Conservation (phyloP, 2,329 filamentous ascomycete species). For the Aspergillus tanneri region DNA sequence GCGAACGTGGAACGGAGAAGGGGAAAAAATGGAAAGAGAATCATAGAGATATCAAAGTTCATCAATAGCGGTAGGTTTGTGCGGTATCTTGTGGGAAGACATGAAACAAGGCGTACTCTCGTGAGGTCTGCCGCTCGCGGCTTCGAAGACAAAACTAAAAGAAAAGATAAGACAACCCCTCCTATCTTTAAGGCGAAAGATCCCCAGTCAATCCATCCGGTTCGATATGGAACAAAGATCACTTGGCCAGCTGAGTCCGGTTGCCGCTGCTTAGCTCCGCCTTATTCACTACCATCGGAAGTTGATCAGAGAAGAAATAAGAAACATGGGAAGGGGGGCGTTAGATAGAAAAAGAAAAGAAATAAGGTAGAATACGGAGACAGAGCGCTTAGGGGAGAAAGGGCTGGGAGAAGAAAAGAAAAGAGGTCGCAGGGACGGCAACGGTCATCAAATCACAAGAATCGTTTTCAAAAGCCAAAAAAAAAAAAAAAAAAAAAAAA, state of each 20-base stretch:
- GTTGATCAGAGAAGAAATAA: slow-evolving; percentile 15
- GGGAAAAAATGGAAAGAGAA: slow-evolving; percentile 6
- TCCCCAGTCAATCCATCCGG: slow-evolving; percentile 12
- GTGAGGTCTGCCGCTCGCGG: slow-evolving; percentile 25
- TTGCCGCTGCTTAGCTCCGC: slow-evolving; percentile 10
- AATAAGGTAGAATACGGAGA: slow-evolving; percentile 17
- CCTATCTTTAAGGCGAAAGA: slow-evolving; percentile 13
- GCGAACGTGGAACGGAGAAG: slow-evolving; percentile 6
- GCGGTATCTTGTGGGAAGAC: slow-evolving; percentile 39
- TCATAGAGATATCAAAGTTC: slow-evolving; percentile 28
- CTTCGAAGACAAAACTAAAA: slow-evolving; percentile 14
- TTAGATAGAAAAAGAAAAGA: slow-evolving; percentile 11
- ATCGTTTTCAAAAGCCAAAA: slow-evolving; percentile 23
- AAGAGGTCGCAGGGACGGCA: slow-evolving; percentile 16
- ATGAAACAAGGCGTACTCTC: slow-evolving; percentile 33
- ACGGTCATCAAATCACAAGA: slow-evolving; percentile 22
- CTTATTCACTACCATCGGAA: slow-evolving; percentile 15
- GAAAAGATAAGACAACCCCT: slow-evolving; percentile 10
- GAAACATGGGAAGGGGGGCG: slow-evolving; percentile 18
- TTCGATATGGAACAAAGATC: slow-evolving; percentile 16
- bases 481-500: slow-evolving; percentile 14
- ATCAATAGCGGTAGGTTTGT: slow-evolving; percentile 37
- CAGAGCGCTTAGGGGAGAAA: slow-evolving; percentile 18
- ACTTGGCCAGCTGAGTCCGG: slow-evolving; percentile 2
- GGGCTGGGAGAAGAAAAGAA: slow-evolving; percentile 13